Conservation (phyloP, 2,329 filamentous ascomycete species). For the Xylariales sp. region DNA sequence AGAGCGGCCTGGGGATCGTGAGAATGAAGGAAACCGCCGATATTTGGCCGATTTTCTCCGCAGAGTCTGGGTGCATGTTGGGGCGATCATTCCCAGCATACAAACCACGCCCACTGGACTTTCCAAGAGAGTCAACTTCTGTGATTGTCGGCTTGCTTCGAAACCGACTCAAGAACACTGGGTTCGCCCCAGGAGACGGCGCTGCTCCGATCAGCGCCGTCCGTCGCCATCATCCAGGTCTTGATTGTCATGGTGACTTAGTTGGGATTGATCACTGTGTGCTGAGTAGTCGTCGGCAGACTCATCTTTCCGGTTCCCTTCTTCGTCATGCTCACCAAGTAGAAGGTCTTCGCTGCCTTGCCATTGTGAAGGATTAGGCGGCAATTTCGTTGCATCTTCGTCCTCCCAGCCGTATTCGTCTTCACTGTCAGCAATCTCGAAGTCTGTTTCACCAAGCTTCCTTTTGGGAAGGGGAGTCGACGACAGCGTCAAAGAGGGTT, state of each 20-base stretch:
- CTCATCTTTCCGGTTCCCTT: conserved; percentile 11
- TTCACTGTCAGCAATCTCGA: conserved; percentile 58
- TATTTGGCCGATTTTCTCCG: conserved; percentile 20
- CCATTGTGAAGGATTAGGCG: conserved; percentile 59
- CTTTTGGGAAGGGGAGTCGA: conserved; percentile 50
- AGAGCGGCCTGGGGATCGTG: conserved; percentile 17
- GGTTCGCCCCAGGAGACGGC: too few relatives aligned
- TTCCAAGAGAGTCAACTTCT: neutral
- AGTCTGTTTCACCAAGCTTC: conserved; percentile 56
- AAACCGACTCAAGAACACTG: too few relatives aligned
- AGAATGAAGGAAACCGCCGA: conserved; percentile 16
- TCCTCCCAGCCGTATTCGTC: conserved; percentile 70
- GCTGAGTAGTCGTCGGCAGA: conserved; percentile 5
- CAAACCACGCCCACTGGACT: neutral
- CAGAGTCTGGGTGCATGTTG: neutral
- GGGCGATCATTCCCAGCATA: neutral
- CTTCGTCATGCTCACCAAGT: conserved; percentile 34
- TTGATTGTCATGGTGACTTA: neutral
- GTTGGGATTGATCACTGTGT: neutral
- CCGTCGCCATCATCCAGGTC: neutral
- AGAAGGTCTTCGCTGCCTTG: conserved; percentile 63
- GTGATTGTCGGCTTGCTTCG: neutral
- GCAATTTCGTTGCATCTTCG: conserved; percentile 57
- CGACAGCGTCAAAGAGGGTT: conserved; percentile 27
- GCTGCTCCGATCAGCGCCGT: neutral